These are phyloP conservation scores for Sodiomyces alkalinus DNA, from an alignment of 2,329 filamentous ascomycete species.

Conservation along the genomic window DNA sequence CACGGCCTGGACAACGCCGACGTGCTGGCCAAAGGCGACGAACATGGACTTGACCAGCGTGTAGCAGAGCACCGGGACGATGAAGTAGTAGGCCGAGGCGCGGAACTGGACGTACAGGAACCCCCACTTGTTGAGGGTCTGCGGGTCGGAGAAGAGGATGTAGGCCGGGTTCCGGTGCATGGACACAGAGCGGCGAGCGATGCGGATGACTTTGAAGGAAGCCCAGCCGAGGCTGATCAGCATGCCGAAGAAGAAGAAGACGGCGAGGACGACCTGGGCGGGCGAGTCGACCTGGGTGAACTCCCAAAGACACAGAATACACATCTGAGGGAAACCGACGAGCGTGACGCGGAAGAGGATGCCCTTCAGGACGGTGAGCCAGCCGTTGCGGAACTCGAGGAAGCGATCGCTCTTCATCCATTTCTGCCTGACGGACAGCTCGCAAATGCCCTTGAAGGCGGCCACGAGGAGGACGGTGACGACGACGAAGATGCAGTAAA, in stretches of 20 bases:
- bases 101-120: conserved; percentile 97
- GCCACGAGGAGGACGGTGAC: conserved; percentile 58
- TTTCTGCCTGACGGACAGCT: conserved; percentile 56
- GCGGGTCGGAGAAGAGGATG: conserved; percentile 88
- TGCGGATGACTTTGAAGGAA: conserved; percentile 73
- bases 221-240: conserved; percentile 69
- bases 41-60: conserved; percentile 77
- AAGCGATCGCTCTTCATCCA: conserved; percentile 79
- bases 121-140: conserved; percentile 91
- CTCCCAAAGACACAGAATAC: conserved; percentile 85
- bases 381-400: conserved; percentile 84
- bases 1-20: conserved; percentile 62
- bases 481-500: conserved; percentile 74
- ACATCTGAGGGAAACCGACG: conserved; percentile 85
- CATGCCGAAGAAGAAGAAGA: conserved; percentile 80
- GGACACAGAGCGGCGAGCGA: conserved; percentile 73
- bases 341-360: conserved; percentile 83
- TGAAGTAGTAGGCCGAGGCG: conserved; percentile 90
- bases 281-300: conserved; percentile 74
- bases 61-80: conserved; percentile 65
- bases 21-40: conserved; percentile 63
- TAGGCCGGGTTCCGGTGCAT: conserved; percentile 97
- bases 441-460: conserved; percentile 68
- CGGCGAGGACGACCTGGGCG: conserved; percentile 71
- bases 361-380: conserved; percentile 84